A percentile compares a stretch with the other conserved stretches of the same genome.
Evolutionary conservation across 1,284 basidiomycete genomes (phyloP).

Genomic region (Ceratobasidium sp.): DNA sequence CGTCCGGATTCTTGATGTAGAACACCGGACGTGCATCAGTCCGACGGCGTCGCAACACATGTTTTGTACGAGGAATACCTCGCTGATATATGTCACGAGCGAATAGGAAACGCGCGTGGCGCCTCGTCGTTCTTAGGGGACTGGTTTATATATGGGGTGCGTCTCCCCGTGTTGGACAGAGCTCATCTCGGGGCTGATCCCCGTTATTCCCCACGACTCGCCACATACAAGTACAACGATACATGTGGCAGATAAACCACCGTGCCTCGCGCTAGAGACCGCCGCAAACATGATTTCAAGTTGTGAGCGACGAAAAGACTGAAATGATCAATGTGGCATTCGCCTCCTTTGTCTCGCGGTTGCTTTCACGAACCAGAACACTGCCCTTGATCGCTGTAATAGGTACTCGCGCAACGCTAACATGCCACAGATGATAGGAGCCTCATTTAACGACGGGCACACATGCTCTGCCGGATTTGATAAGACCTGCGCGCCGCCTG

Average conservation of each 20-base stretch:
- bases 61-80: not conserved
- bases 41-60: not conserved
- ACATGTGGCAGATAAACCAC: not conserved
- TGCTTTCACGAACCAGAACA: constrained; percentile 10
- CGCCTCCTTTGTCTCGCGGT: constrained; percentile 8
- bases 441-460: constrained; percentile 13
- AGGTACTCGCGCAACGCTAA: constrained; percentile 5
- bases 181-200: constrained; percentile 9
- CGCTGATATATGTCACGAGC: constrained; percentile 13
- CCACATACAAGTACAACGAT: constrained; percentile 12
- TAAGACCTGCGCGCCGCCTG: not conserved
- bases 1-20: not conserved
- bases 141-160: constrained; percentile 2
- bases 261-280: constrained; percentile 2
- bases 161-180: not conserved
- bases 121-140: not conserved
- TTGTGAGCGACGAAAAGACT: not conserved
- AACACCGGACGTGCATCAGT: not conserved
- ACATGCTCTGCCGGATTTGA: not conserved
- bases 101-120: constrained; percentile 18
- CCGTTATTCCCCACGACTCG: constrained; percentile 7
- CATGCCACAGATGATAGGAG: constrained; percentile 26
- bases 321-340: constrained; percentile 7
- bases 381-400: constrained; percentile 26
- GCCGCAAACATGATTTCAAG: constrained; percentile 1